phyloP scores from a whole-genome alignment of 768 basidiomycete species.

The Russula emetica region DNA sequence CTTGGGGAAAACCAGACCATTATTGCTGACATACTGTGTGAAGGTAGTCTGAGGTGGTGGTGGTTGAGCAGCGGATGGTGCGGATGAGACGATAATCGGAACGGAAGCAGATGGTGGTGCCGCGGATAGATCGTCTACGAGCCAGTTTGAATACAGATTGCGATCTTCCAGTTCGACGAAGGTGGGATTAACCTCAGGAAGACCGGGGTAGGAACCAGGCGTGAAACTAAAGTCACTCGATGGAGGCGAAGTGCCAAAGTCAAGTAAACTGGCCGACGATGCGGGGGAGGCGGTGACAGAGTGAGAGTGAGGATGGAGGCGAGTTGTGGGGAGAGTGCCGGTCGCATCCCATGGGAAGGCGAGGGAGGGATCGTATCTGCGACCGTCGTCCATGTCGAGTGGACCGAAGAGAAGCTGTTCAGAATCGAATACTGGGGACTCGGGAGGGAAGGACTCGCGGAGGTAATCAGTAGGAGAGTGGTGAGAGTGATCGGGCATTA shows the following conservation, averaged over 20 bases:
- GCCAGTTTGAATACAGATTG: slow-evolving; percentile 52
- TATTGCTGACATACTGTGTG: slow-evolving; percentile 43
- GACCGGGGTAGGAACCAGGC: slow-evolving; percentile 33
- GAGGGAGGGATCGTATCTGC: slow-evolving; percentile 32
- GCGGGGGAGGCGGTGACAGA: slow-evolving; percentile 40
- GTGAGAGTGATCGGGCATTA: slow-evolving; percentile 30
- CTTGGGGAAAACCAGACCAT: slow-evolving; percentile 40
- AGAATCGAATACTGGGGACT: slow-evolving; percentile 37
- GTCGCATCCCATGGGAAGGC: slow-evolving; percentile 41
- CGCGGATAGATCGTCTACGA: slow-evolving; percentile 50
- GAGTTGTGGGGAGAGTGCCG: slow-evolving; percentile 37
- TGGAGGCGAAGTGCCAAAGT: slow-evolving; percentile 41
- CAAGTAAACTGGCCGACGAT: slow-evolving; percentile 40
- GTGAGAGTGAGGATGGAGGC: slow-evolving; percentile 38
- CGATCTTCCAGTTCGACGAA: slow-evolving; percentile 41
- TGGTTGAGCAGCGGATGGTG: slow-evolving; percentile 42
- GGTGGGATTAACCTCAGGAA: slow-evolving; percentile 36
- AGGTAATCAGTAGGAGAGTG: slow-evolving; percentile 30
- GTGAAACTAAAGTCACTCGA: slow-evolving; percentile 38
- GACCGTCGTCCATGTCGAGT: slow-evolving; percentile 52
- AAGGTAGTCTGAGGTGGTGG: slow-evolving; percentile 46
- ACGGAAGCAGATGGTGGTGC: slow-evolving; percentile 44
- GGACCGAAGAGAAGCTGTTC: slow-evolving; percentile 55
- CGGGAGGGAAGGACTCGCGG: slow-evolving; percentile 34
- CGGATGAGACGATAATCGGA: slow-evolving; percentile 49